These are phyloP conservation scores for Colletotrichum sp. DNA, from an alignment of 2,329 filamentous ascomycete species.

Conservation along the genomic window DNA sequence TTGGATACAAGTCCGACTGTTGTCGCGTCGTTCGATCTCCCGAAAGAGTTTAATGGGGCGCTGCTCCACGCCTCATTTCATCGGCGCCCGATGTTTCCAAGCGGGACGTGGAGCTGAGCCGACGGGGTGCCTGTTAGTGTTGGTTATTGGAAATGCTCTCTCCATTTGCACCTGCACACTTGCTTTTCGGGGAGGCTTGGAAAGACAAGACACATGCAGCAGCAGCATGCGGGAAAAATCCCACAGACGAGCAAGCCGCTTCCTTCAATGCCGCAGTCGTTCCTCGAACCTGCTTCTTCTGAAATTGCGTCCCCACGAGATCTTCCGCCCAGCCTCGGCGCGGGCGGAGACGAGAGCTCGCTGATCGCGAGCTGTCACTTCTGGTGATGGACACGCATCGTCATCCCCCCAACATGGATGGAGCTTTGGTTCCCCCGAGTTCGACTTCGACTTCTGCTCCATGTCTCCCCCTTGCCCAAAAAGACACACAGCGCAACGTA, in stretches of 20 bases:
- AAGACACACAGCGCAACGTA: neutral
- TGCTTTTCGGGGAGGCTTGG: neutral
- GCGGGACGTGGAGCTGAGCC: neutral
- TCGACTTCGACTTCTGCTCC: neutral
- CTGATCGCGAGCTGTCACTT: neutral
- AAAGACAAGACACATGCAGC: neutral
- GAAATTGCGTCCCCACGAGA: constrained; percentile 5
- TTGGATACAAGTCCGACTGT: neutral
- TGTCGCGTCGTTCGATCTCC: neutral
- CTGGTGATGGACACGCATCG: neutral
- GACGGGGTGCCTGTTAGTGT: neutral
- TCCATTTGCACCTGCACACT: neutral
- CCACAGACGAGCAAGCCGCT: neutral
- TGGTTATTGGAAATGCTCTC: neutral
- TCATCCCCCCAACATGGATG: neutral
- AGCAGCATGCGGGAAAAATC: neutral
- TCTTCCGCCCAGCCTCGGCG: constrained; percentile 1
- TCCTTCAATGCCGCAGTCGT: neutral
- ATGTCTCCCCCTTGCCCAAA: neutral
- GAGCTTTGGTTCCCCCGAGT: neutral
- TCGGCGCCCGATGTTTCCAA: neutral
- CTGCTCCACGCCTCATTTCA: constrained; percentile 16
- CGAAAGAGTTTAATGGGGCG: neutral
- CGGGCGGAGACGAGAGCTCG: neutral
- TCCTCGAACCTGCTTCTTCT: neutral